A percentile compares a stretch with the other conserved stretches of the same genome.
These are phyloP conservation scores for Cryphonectria japonica DNA, from an alignment of 2,329 filamentous ascomycete species.

Conservation along the genomic window DNA sequence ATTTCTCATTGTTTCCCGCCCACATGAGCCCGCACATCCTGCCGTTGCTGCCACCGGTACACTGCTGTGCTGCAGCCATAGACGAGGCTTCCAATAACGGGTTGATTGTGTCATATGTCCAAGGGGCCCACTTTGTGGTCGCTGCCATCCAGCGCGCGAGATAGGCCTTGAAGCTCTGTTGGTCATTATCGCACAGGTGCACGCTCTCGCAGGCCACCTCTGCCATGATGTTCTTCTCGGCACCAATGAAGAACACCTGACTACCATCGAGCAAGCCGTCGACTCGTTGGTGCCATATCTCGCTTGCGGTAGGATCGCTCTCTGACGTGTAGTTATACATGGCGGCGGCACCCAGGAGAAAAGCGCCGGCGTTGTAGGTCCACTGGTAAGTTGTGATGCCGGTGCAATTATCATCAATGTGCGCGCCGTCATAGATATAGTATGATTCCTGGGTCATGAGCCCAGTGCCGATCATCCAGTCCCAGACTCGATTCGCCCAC, in stretches of 20 bases:
- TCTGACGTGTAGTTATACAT: slow-evolving; percentile 67
- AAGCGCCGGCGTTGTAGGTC: slow-evolving; percentile 70
- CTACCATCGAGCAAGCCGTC: slow-evolving; percentile 59
- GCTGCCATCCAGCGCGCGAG: slow-evolving; percentile 64
- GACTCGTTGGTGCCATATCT: slow-evolving; percentile 60
- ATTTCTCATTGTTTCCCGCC: slow-evolving; percentile 52
- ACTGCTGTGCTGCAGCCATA: slow-evolving; percentile 59
- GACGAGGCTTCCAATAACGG: slow-evolving; percentile 59
- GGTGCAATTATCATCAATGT: slow-evolving; percentile 61
- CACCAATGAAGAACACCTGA: slow-evolving; percentile 51
- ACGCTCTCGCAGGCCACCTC: slow-evolving; percentile 69
- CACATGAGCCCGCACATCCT: slow-evolving; percentile 65
- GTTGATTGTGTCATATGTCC: slow-evolving; percentile 57
- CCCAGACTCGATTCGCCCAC: slow-evolving; percentile 73
- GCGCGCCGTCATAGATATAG: slow-evolving; percentile 60
- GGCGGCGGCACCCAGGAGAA: slow-evolving; percentile 68
- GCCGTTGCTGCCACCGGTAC: slow-evolving; percentile 58
- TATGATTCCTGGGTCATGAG: slow-evolving; percentile 59
- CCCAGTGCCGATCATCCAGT: slow-evolving; percentile 61
- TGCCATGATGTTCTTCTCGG: slow-evolving; percentile 58
- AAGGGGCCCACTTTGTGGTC: slow-evolving; percentile 66
- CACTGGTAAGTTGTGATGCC: slow-evolving; percentile 65
- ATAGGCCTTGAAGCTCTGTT: slow-evolving; percentile 68
- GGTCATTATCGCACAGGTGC: slow-evolving; percentile 61
- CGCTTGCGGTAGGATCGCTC: slow-evolving; percentile 17